Conservation (phyloP, 129 eudicot genomes). For the Flaveria ramosissima region DNA sequence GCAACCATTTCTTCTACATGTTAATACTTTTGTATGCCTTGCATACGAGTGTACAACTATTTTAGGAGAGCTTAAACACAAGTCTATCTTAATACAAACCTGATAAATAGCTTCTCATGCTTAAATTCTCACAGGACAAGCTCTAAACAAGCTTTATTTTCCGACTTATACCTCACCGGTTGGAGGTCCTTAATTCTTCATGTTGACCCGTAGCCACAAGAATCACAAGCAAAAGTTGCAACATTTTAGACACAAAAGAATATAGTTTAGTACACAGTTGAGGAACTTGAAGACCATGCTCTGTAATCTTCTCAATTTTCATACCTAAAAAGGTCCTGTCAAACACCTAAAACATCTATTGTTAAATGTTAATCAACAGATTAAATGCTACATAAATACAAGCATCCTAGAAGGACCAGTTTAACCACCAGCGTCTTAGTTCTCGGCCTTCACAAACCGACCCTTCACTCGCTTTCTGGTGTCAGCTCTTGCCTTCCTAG, state of each 20-base stretch:
- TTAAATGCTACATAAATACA: slow-evolving; percentile 18
- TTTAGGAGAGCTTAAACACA: too few species aligned
- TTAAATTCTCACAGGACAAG: background rate
- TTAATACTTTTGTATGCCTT: too few species aligned
- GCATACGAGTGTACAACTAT: too few species aligned
- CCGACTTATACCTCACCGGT: background rate
- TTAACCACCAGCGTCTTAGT: slow-evolving; percentile 48
- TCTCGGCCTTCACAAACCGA: slow-evolving; percentile 81
- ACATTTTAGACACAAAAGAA: slow-evolving; percentile 20
- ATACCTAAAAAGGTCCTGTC: slow-evolving; percentile 17
- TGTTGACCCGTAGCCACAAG: background rate
- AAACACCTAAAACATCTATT: slow-evolving; percentile 28
- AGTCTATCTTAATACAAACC: background rate
- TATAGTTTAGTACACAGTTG: slow-evolving; percentile 15
- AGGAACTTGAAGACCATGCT: slow-evolving; percentile 5
- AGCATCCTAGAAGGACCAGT: background rate
- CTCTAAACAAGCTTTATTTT: background rate
- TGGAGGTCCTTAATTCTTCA: background rate
- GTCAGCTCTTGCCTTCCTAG: slow-evolving; percentile 96
- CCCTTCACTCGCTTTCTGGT: slow-evolving; percentile 94
- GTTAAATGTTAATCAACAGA: background rate
- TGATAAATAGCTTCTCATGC: slow-evolving; percentile 1
- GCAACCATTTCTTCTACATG: too few species aligned
- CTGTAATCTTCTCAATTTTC: background rate
- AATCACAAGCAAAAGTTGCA: slow-evolving; percentile 27